These are phyloP conservation scores for Phytophthora sp. DNA, from an alignment of 352 stramenopile genomes.

Conservation along the genomic window DNA sequence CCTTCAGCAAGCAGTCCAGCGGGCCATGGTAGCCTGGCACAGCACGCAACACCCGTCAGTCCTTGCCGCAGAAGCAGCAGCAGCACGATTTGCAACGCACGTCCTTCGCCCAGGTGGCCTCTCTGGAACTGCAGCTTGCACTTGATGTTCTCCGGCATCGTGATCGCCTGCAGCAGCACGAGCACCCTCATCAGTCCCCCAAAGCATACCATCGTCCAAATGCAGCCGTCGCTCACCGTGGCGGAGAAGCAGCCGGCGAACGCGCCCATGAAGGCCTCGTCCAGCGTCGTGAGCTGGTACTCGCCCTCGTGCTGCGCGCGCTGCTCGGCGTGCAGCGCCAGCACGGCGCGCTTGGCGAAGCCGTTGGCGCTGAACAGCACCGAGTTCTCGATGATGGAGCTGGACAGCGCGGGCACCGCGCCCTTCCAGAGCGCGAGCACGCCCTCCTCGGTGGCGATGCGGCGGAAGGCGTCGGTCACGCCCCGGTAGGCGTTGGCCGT, in stretches of 20 bases:
- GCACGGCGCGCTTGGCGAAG: slow-evolving; percentile 68
- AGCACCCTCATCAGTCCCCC: background rate
- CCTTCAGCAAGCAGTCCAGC: slow-evolving; percentile 70
- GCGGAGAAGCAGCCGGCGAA: slow-evolving; percentile 86
- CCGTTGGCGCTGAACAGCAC: slow-evolving; percentile 91
- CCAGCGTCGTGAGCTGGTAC: slow-evolving; percentile 74
- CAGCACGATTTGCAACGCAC: slow-evolving; percentile 30
- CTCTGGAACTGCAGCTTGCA: slow-evolving; percentile 84
- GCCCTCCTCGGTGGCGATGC: slow-evolving; percentile 79
- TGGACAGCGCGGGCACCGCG: slow-evolving; percentile 84
- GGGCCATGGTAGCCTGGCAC: slow-evolving; percentile 66
- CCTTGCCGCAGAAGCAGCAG: background rate
- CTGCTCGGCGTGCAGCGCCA: slow-evolving; percentile 60
- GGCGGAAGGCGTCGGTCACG: slow-evolving; percentile 68
- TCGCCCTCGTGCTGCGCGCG: slow-evolving; percentile 48
- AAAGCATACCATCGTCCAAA: background rate
- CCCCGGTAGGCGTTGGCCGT: slow-evolving; percentile 63
- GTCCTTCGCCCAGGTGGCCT: slow-evolving; percentile 63
- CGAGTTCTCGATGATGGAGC: slow-evolving; percentile 90
- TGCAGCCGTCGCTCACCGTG: slow-evolving; percentile 46
- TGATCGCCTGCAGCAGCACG: slow-evolving; percentile 66
- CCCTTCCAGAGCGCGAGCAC: slow-evolving; percentile 86
- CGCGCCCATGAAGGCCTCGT: slow-evolving; percentile 85
- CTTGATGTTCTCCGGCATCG: slow-evolving; percentile 87
- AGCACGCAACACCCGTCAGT: background rate